These are phyloP conservation scores for Phytophthora constricta DNA, from an alignment of 352 stramenopile genomes.

Conservation along the genomic window DNA sequence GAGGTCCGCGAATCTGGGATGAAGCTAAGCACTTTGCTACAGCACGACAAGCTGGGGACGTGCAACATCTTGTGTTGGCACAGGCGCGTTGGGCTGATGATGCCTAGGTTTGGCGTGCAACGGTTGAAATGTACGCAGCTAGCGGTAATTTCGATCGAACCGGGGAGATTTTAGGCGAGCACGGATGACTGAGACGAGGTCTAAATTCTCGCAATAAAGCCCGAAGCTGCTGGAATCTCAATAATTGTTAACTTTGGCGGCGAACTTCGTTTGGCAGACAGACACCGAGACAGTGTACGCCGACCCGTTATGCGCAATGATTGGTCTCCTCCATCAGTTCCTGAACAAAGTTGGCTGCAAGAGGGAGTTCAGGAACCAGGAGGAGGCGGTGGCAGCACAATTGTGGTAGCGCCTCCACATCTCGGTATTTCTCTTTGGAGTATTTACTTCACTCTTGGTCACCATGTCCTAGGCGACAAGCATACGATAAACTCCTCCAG, in stretches of 20 bases:
- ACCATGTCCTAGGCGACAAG: too few relatives aligned
- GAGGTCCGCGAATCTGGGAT: constrained; percentile 94
- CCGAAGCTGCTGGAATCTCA: constrained; percentile 48
- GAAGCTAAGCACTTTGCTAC: constrained; percentile 93
- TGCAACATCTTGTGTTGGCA: constrained; percentile 87
- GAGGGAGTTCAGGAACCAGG: constrained; percentile 32
- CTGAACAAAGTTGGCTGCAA: constrained; percentile 80
- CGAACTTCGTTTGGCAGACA: constrained; percentile 70
- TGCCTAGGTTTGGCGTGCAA: constrained; percentile 90
- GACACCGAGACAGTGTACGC: too few relatives aligned
- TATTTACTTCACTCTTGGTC: constrained; percentile 96
- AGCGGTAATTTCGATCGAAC: constrained; percentile 83
- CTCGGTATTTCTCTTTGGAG: constrained; percentile 90
- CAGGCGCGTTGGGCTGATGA: constrained; percentile 95
- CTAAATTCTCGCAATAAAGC: constrained; percentile 71
- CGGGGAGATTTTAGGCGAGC: constrained; percentile 90
- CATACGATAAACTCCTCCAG: too few relatives aligned
- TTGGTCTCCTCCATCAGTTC: constrained; percentile 91
- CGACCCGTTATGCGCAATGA: constrained; percentile 94
- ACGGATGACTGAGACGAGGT: too few relatives aligned
- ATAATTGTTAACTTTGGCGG: constrained; percentile 61
- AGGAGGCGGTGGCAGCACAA: constrained; percentile 20
- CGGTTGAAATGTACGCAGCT: constrained; percentile 92
- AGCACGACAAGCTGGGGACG: too few relatives aligned
- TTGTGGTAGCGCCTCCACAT: constrained; percentile 41